Conservation (phyloP, 2,329 filamentous ascomycete genomes). For the Hypoxylon sp. region DNA sequence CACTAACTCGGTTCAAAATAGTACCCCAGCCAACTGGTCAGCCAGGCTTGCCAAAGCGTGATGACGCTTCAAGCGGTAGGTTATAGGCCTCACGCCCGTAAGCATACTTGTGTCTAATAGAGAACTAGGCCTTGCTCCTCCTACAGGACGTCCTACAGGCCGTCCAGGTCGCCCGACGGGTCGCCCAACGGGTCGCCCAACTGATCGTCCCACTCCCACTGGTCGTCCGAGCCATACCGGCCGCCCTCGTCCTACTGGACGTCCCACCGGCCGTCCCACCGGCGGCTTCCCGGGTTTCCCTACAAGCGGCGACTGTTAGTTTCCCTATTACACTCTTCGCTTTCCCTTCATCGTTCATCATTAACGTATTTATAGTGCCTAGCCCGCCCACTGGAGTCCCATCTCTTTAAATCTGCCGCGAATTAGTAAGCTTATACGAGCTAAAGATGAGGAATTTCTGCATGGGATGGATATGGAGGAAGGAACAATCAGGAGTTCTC, state of each 20-base stretch:
- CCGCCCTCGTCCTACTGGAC: slow-evolving; percentile 15
- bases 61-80: background rate
- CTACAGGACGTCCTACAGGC: slow-evolving; percentile 14
- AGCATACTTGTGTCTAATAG: background rate
- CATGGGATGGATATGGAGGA: slow-evolving; percentile 9
- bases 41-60: slow-evolving; percentile 8
- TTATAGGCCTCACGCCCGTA: background rate
- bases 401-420: slow-evolving; percentile 3
- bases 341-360: background rate
- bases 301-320: slow-evolving; percentile 17
- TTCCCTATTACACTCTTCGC: background rate
- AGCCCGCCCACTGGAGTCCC: slow-evolving; percentile 4
- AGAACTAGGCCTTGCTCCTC: slow-evolving; percentile 4
- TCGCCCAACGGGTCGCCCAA: background rate
- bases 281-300: no score
- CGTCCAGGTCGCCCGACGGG: slow-evolving; percentile 7
- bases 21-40: slow-evolving; percentile 21
- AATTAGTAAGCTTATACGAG: background rate
- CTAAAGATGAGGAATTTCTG: background rate
- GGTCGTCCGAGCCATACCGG: slow-evolving; percentile 14
- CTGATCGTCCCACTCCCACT: slow-evolving; percentile 4
- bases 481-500: slow-evolving; percentile 1
- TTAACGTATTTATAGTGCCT: slow-evolving; percentile 6
- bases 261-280: slow-evolving; percentile 16
- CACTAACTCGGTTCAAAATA: no score